Evolutionary conservation across 371 early-diverging fungal species (phyloP).

Genomic region (Entomophthora muscae): DNA sequence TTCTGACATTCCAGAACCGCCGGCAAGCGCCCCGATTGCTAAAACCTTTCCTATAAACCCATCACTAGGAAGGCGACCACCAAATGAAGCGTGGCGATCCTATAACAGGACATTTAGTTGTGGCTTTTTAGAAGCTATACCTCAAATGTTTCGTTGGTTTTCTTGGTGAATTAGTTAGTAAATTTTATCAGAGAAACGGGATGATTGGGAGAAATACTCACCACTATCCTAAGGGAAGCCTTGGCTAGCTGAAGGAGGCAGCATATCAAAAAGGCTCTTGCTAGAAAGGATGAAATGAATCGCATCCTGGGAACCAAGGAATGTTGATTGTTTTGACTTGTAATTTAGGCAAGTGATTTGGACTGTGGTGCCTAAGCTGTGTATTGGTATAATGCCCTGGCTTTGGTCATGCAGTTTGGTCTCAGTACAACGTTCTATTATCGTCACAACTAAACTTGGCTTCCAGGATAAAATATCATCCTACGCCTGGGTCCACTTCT

Average conservation of each 20-base stretch:
- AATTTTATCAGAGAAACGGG: neutral
- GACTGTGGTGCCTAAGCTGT: too few relatives aligned
- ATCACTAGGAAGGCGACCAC: conserved; percentile 33
- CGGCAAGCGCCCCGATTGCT: conserved; percentile 11
- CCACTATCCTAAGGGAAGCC: neutral
- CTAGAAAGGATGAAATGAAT: neutral
- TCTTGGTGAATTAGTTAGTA: neutral
- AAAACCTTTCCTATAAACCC: conserved; percentile 24
- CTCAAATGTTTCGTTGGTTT: conserved; percentile 13
- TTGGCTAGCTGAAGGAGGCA: neutral
- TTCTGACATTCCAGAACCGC: conserved; percentile 7
- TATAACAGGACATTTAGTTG: conserved; percentile 27
- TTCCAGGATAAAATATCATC: too few relatives aligned
- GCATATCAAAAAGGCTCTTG: neutral
- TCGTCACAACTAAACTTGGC: too few relatives aligned
- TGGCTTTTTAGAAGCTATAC: conserved; percentile 13
- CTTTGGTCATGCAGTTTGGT: too few relatives aligned
- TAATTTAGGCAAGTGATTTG: too few relatives aligned
- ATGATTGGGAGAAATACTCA: neutral
- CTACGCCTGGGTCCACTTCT: too few relatives aligned
- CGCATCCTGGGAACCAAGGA: neutral
- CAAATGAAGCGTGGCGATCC: conserved; percentile 43
- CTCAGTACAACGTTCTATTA: too few relatives aligned
- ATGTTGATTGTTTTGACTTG: too few relatives aligned
- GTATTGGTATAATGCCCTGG: too few relatives aligned